Evolutionary conservation across 768 basidiomycete genomes (phyloP), one percentile per base, ranked within the genome.

Genomic region (Coprinellus aureogranulatus): DNA sequence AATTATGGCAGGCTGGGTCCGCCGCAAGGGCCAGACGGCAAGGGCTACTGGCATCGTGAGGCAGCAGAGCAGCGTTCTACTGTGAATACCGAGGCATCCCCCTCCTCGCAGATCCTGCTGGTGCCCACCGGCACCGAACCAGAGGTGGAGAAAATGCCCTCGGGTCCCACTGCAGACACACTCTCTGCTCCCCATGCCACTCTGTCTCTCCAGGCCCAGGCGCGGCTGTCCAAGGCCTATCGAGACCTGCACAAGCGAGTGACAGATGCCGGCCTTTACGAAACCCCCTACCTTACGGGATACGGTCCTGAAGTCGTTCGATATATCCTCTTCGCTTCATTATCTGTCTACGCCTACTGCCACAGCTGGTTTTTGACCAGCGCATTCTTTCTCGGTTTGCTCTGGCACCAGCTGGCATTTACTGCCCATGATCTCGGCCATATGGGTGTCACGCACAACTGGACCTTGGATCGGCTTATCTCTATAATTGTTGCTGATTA

Each of bases 381-480:
- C 59, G 92, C 95, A 2, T 63, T 91, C 48, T 88, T 81, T 62
- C 85, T 98, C 4, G 97, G 97, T 6, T 73, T 94, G 47, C 81
- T 92, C 68, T 98, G 93, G 93, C 97, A 99, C 67, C 97, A 98
- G 68, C 80, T 98, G 55, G 87, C 90, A 34, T 98, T 99, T 72
- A 80, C 81, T 55, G 94, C 83, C 31, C 97, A 99, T 70, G 97
- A 99, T 73, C 83, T 97, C 10, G 97, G 96, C 2, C 97, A 99
- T 74, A 85, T 90, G 73, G 93, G 93, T 31, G 88, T 98, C 59
- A 95, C 94, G 5, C 94, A 95, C 59, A 75, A 88, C 66, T 96
- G 93, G 89, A 71, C 79, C 16, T 72, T 77, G 45, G 96, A 99
- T 70, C 84, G 94, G 30, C 65, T 93, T 37, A 73, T 95, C 34